Evolutionary conservation across 139 green algal genomes (phyloP), one percentile per base, ranked within the genome.

Genomic region (Yamagishiella unicocca): DNA sequence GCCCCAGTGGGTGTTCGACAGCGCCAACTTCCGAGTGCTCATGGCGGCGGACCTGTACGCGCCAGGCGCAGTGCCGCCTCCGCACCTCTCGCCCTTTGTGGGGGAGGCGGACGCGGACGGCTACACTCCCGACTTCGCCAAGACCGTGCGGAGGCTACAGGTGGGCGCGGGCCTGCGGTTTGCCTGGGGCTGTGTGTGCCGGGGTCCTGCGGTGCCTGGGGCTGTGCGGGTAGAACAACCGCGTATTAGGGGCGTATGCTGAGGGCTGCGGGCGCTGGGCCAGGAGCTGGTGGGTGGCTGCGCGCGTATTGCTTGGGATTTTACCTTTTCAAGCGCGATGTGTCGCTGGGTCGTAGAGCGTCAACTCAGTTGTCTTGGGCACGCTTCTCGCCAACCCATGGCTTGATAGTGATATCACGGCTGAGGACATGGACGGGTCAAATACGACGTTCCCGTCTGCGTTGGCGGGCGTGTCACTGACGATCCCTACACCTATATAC

Each of bases 1-100:
- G 92, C 98, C 98, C 35, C 98, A 99, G 96, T 99, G 98, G 98
- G 93, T 99, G 50, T 96, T 98, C 73, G 98, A 99, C 95, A 94
- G 85, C 61, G 94, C 94, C 83, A 99, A 99, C 95, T 96, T 91
- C 84, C 85, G 95, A 0, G 87, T 98, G 85, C 91, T 99, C 58
- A 89, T 97, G 82, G 87, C 95, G 3, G 80, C 92, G 2, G 84
- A 92, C 22, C 89, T 94, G 43, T 99, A 99, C 87, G 91, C 85
- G 29, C 96, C 96, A 0, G 98, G 97, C 22, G 79, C 70, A n/a
- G 78, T 87, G 21, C 95, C 93, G 6, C 98, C 98, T 8, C 97
- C 98, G 1, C 98, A 99, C 93, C 94, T 99, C 58, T 99, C 96
- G 12, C 98, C 98, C 17, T 99, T 99, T 95, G 96, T 98, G n/a